These are phyloP conservation scores for Phytophthora quininea DNA, from an alignment of 352 stramenopile genomes.

Conservation along the genomic window DNA sequence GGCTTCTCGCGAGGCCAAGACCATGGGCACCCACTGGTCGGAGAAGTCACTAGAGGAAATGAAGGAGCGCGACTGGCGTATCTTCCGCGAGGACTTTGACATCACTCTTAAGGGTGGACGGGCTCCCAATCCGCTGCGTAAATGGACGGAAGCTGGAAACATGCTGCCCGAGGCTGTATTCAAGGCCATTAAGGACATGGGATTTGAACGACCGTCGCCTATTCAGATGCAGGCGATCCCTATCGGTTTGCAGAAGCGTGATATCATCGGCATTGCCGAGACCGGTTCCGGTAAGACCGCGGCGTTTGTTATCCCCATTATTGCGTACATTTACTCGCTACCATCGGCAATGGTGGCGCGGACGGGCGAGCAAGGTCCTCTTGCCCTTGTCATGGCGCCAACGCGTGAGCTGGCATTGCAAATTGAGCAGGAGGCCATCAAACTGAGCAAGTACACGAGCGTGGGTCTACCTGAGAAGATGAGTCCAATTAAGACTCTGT, in stretches of 20 bases:
- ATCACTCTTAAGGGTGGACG: constrained; percentile 93
- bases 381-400: constrained; percentile 98
- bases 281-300: constrained; percentile 99
- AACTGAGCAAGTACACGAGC: constrained; percentile 90
- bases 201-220: constrained; percentile 96
- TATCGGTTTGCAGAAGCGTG: constrained; percentile 94
- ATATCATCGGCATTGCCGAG: constrained; percentile 99
- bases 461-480: constrained; percentile 64
- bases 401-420: constrained; percentile 98
- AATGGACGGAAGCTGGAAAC: constrained; percentile 80
- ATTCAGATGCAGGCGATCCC: constrained; percentile 99
- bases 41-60: constrained; percentile 95
- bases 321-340: constrained; percentile 95
- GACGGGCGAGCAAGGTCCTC: constrained; percentile 93
- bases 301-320: constrained; percentile 98
- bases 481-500: constrained; percentile 80
- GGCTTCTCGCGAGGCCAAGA: constrained; percentile 67
- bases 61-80: constrained; percentile 98
- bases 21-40: constrained; percentile 90
- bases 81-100: constrained; percentile 99
- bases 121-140: constrained; percentile 94
- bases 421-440: constrained; percentile 96
- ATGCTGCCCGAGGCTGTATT: constrained; percentile 79
- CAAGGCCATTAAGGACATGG: constrained; percentile 91
- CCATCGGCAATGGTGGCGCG: constrained; percentile 83